Evolutionary conservation across 768 basidiomycete species (phyloP).

Genomic region (Lentinula detonsa): DNA sequence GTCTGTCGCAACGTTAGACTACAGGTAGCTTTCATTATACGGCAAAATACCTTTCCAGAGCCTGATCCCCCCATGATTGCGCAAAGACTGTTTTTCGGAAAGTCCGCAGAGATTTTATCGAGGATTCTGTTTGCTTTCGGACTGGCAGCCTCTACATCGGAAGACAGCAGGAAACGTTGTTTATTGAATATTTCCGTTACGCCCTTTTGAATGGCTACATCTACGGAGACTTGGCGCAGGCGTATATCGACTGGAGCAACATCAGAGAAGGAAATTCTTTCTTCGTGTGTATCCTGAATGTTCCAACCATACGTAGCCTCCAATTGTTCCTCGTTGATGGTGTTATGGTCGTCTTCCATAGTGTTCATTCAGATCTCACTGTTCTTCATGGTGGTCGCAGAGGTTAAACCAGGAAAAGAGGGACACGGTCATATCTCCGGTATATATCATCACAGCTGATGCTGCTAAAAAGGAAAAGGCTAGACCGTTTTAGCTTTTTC

Average conservation of each 20-base stretch:
- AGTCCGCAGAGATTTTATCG: constrained; percentile 5
- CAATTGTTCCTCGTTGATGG: neutral
- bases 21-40: neutral
- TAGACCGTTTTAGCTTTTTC: too few species aligned
- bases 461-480: too few species aligned
- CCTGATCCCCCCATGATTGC: constrained; percentile 9
- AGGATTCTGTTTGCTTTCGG: constrained; percentile 1
- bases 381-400: neutral
- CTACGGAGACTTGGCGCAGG: neutral
- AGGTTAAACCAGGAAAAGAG: neutral
- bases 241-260: neutral
- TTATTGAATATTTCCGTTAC: neutral
- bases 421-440: neutral
- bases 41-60: constrained; percentile 6
- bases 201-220: neutral
- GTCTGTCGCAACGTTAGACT: neutral
- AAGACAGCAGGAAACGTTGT: neutral
- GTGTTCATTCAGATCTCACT: neutral
- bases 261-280: constrained; percentile 1
- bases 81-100: constrained; percentile 4
- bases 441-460: neutral
- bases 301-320: neutral
- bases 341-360: neutral
- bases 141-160: neutral
- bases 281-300: neutral